A percentile compares a stretch with the other conserved stretches of the same genome.
Conservation (phyloP, 805 yeast genomes). For the Lachancea kluyveri region DNA sequence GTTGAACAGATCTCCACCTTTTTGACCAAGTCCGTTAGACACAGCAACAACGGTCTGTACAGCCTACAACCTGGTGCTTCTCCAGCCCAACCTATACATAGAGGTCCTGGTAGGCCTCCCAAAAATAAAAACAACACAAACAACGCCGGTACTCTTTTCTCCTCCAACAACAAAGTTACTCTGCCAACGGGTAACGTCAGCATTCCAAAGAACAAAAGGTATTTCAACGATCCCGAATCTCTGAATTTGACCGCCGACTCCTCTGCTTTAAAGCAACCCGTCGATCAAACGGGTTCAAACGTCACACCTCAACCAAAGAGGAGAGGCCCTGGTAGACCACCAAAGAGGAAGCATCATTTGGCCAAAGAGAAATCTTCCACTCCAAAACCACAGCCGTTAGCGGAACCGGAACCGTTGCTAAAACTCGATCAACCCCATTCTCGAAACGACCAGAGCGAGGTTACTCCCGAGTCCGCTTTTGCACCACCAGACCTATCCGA, state of each 20-base stretch:
- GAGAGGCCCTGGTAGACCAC: constrained; percentile 30
- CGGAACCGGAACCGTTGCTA: constrained; percentile 2
- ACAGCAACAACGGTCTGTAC: constrained; percentile 1
- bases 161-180: constrained; percentile 13
- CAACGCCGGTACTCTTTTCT: constrained; percentile 5
- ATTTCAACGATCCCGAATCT: constrained; percentile 25
- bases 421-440: no score
- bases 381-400: constrained; percentile 24
- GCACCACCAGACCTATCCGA: no score
- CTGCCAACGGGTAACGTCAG: constrained; percentile 26
- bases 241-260: constrained; percentile 1
- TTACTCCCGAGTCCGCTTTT: no score
- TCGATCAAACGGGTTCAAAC: constrained; percentile 3
- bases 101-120: constrained; percentile 32
- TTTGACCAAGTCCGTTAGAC: constrained; percentile 7
- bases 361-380: constrained; percentile 1
- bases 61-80: neutral
- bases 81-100: constrained; percentile 10
- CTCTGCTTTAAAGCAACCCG: constrained; percentile 1
- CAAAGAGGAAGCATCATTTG: constrained; percentile 18
- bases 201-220: constrained; percentile 27
- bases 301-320: constrained; percentile 15
- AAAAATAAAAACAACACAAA: constrained; percentile 6
- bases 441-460: no score
- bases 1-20: constrained; percentile 5